Base-by-base conservation (phyloP, 345 rosid species). In the Eucalyptus cloeziana region DNA sequence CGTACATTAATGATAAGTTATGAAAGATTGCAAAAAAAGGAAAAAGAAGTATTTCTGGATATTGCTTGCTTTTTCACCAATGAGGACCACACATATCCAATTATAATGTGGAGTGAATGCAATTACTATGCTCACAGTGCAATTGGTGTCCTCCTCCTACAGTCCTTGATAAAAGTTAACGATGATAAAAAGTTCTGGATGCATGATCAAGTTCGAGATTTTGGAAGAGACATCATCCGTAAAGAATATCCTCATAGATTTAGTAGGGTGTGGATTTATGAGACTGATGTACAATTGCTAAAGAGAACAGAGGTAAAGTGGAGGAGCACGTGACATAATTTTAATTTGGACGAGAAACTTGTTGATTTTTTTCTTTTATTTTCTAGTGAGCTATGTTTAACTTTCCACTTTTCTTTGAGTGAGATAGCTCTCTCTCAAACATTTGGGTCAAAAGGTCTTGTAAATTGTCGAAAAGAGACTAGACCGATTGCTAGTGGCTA, bases 61-160 rank as follows among this genome's bases (percentile, higher is more conserved):
- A 67, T 67, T 7, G 37, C 37, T 7, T n/a, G 40, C 0, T 1
- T 67, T 7, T 67, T 67, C 21, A n/a, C 76, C 76, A 67, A 14
- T 3, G 17, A 50, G 52, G 7, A 50, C 52, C 3, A 2, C 15
- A 50, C 52, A 1, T 50, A 50, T 6, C 52, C 52, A 50, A 0
- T 50, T 50, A 15, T 50, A 19, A 50, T 50, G 52, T 50, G 52
- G 52, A 19, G 5, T 30, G 17, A 12, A 0, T 62, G 17, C 27
- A 12, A 27, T 62, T 62, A 62, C 17, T 1, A 62, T 62, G 8
- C 17, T 62, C 3, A 62, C 8, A 1, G 1, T 62, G 8, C 40
- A 67, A 7, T 67, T n/a, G 0, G 22, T 2, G 40, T 31, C 76
- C 76, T 31, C 22, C 1, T 0, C 37, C 21, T 3, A 7, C 40